Percentiles rank a stretch among this genome's conserved stretches.
Evolutionary conservation across 2,329 filamentous ascomycete species (phyloP).

Genomic region (Aspergillus unguis): DNA sequence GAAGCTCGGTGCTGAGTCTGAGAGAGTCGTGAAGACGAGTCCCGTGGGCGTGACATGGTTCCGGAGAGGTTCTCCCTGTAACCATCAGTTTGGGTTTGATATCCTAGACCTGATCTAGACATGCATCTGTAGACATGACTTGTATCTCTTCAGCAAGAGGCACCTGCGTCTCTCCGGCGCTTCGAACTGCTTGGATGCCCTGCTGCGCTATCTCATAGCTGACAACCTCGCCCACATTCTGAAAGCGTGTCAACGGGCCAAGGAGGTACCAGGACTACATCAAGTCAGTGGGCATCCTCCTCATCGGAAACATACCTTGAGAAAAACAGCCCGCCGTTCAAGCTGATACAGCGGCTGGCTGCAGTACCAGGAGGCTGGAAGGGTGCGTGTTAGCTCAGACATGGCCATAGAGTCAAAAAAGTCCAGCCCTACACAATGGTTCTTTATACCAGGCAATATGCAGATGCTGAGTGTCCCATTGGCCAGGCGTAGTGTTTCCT

Average conservation of each 20-base stretch:
- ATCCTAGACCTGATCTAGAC: not conserved
- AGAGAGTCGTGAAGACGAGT: slow-evolving; percentile 52
- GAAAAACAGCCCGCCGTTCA: slow-evolving; percentile 49
- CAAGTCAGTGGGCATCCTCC: not conserved
- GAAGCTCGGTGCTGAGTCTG: slow-evolving; percentile 47
- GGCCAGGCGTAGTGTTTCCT: slow-evolving; percentile 31
- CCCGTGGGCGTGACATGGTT: slow-evolving; percentile 50
- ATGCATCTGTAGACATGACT: slow-evolving; percentile 36
- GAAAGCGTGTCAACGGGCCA: slow-evolving; percentile 52
- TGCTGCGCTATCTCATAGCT: slow-evolving; percentile 52
- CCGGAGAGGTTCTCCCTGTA: slow-evolving; percentile 26
- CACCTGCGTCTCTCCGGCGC: slow-evolving; percentile 27
- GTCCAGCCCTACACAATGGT: too few species aligned
- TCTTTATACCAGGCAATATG: not conserved
- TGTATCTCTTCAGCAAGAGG: slow-evolving; percentile 36
- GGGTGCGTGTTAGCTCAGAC: slow-evolving; percentile 38
- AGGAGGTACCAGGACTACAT: slow-evolving; percentile 52
- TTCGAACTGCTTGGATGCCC: slow-evolving; percentile 38
- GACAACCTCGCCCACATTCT: slow-evolving; percentile 39
- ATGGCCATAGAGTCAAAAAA: slow-evolving; percentile 15
- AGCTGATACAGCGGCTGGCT: slow-evolving; percentile 50
- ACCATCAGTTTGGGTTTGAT: not conserved
- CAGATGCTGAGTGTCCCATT: slow-evolving; percentile 5
- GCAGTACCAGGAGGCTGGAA: slow-evolving; percentile 55
- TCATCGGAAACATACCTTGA: slow-evolving; percentile 37